Evolutionary conservation across 176 grass and related monocot species (phyloP), one percentile per base, ranked within the genome.

Genomic region (Raddia guianensis): DNA sequence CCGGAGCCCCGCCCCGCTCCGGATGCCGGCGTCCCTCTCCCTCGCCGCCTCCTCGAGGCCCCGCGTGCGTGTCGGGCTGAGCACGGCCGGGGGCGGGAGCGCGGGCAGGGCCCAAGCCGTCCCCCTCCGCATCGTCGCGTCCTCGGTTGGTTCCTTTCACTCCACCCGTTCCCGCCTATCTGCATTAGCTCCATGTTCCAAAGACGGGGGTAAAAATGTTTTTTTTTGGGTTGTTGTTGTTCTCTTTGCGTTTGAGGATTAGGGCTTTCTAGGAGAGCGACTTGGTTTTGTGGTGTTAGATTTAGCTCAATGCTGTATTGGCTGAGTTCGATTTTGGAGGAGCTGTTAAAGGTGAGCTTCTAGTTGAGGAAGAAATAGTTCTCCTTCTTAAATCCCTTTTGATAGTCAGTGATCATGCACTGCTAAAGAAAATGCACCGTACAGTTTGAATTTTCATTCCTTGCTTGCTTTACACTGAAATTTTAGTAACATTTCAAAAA

Each of bases 51-150:
- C 66, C 58, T 71, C 79, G 14, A 8, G 59, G 69, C 32, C 4
- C 79, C 45, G 75, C 33, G n/a, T 32, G 18, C 47, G 43, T 58
- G 6, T 66, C 47, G 56, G 66, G 35, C 33, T 73, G 13, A 76
- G 88, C 35, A 46, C 19, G 35, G 47, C 40, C 78, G 37, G 78
- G 47, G 42, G 19, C 13, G 32, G 48, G 55, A 78, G 87, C 69
- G 83, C 42, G 12, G 21, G 81, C 34, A 68, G 68, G 68, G 79
- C 63, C 11, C 79, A 56, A 61, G 75, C 60, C 70, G 21, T 54
- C 61, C 70, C 87, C 47, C 75, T 42, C 10, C 86, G 72, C 68
- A 58, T 89, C 75, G 71, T 91, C 45, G 87, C 87, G 45, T 83
- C 93, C 33, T 45, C 78, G 77, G 93, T 95, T 42, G 2, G 80